Evolutionary conservation across 2,329 filamentous ascomycete species (phyloP).

Genomic region (Alternaria novae-zelandiae): DNA sequence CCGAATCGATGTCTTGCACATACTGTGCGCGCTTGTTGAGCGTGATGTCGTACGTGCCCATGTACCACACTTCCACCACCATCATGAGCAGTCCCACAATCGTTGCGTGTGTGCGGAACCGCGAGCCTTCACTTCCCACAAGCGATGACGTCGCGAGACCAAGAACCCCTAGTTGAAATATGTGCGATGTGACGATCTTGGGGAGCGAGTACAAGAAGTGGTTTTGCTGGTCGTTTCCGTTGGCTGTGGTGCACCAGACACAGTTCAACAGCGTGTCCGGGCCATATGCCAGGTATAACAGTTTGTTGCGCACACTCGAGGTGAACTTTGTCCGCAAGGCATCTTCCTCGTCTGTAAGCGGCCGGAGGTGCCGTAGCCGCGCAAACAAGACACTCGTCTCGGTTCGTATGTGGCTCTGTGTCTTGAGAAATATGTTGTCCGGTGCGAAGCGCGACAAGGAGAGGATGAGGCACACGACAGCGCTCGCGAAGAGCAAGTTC

Average conservation of each 20-base stretch:
- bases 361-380: conserved; percentile 68
- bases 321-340: conserved; percentile 69
- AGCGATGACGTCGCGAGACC: conserved; percentile 76
- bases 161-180: conserved; percentile 75
- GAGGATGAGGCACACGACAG: conserved; percentile 61
- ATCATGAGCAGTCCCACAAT: conserved; percentile 66
- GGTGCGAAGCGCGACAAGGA: conserved; percentile 72
- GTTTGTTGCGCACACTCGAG: conserved; percentile 67
- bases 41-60: conserved; percentile 69
- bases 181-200: conserved; percentile 74
- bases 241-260: conserved; percentile 73
- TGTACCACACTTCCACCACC: conserved; percentile 69
- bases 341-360: conserved; percentile 67
- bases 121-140: conserved; percentile 66
- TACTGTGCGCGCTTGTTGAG: conserved; percentile 68
- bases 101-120: conserved; percentile 76
- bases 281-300: conserved; percentile 85
- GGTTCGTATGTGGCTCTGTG: conserved; percentile 82
- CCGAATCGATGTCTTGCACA: conserved; percentile 68
- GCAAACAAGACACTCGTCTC: conserved; percentile 85
- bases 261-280: conserved; percentile 76
- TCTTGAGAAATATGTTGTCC: conserved; percentile 81
- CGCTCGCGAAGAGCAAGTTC: conserved; percentile 64
- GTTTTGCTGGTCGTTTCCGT: conserved; percentile 66
- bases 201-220: conserved; percentile 86